Conservation (phyloP, 148 eudicot genomes). For the Cornus kousa region DNA sequence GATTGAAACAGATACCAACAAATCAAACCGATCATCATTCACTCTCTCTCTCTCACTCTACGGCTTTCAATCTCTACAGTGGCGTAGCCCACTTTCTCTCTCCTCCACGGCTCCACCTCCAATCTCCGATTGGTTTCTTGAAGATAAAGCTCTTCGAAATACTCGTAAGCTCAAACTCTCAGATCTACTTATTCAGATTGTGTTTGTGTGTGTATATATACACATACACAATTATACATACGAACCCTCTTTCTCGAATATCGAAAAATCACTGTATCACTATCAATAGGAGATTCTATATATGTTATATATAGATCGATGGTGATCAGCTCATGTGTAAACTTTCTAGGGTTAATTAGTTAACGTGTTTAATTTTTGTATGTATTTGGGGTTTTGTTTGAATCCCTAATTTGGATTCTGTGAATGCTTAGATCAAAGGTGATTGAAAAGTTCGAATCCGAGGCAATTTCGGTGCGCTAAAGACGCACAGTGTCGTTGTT, state of each 20-base stretch:
- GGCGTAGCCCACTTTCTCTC: not conserved
- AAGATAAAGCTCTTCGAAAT: not conserved
- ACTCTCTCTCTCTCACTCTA: not conserved
- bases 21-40: constrained; percentile 8
- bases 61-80: not conserved
- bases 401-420: constrained; percentile 11
- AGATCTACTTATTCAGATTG: not conserved
- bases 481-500: constrained; percentile 16
- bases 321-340: not conserved
- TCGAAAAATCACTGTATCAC: constrained; percentile 20
- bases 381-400: not conserved
- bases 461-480: constrained; percentile 21
- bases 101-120: not conserved
- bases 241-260: constrained; percentile 8
- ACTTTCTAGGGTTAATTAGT: not conserved
- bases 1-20: not conserved
- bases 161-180: constrained; percentile 4
- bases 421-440: not conserved
- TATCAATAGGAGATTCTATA: not conserved
- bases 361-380: not conserved
- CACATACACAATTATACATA: not conserved
- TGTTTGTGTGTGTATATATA: not conserved
- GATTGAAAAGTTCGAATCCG: constrained; percentile 26
- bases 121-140: not conserved
- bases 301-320: not conserved